phyloP scores from a whole-genome alignment of 495 filamentous ascomycete species.

The Penicillium chermesinum region DNA sequence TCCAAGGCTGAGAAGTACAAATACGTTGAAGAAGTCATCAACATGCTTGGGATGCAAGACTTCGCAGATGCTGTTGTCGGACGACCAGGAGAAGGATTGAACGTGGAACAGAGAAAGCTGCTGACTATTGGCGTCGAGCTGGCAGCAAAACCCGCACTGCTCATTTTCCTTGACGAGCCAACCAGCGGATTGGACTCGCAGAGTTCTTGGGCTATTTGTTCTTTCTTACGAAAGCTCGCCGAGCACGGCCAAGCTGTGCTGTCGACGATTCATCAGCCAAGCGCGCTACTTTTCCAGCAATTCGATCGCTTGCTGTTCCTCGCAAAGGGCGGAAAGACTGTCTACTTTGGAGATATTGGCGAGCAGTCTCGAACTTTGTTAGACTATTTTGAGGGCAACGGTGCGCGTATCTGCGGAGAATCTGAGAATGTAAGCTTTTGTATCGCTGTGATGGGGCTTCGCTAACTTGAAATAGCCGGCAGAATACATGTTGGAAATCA shows the following conservation, averaged over 20 bases:
- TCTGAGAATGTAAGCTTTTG: constrained; percentile 75
- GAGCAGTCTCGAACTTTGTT: constrained; percentile 63
- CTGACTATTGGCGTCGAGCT: constrained; percentile 90
- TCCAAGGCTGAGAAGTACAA: constrained; percentile 43
- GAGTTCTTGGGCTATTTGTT: constrained; percentile 70
- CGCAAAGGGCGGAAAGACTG: constrained; percentile 58
- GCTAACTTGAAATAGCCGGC: constrained; percentile 49
- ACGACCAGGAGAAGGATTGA: constrained; percentile 57
- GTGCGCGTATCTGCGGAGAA: constrained; percentile 51
- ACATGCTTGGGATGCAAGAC: constrained; percentile 47
- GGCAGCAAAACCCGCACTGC: constrained; percentile 80
- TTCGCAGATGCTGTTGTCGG: constrained; percentile 44
- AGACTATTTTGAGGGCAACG: constrained; percentile 71
- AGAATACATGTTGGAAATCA: constrained; percentile 85
- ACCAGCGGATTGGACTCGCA: constrained; percentile 75
- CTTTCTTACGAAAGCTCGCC: constrained; percentile 74
- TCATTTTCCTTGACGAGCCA: constrained; percentile 93
- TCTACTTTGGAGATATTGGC: constrained; percentile 89
- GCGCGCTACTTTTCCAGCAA: constrained; percentile 83
- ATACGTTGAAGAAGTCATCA: constrained; percentile 49
- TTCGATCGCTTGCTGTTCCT: constrained; percentile 87
- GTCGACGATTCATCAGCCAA: constrained; percentile 93
- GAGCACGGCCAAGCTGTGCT: constrained; percentile 83
- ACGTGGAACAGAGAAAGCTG: constrained; percentile 87
- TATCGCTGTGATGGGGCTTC: constrained; percentile 48